A percentile compares a stretch with the other conserved stretches of the same genome.
phyloP scores from a whole-genome alignment of 2,329 filamentous ascomycete genomes.

The Hymenoscyphus infarciens region DNA sequence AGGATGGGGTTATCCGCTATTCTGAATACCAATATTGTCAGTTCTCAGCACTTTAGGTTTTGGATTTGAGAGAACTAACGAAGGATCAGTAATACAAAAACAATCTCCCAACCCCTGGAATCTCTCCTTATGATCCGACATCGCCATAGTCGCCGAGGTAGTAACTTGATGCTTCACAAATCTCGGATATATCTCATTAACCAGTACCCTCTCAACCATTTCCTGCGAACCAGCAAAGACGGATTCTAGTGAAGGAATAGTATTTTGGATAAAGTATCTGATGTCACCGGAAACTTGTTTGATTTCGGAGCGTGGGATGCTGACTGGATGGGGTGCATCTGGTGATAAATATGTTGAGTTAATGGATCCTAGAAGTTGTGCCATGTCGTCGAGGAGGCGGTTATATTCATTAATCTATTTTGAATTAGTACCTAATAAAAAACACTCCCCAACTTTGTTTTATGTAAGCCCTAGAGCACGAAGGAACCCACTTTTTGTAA shows the following conservation, averaged over 20 bases:
- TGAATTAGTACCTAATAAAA: not conserved
- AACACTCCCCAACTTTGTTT: not conserved
- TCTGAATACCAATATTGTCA: conserved; percentile 9
- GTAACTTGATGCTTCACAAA: conserved; percentile 52
- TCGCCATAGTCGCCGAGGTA: conserved; percentile 42
- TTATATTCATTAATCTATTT: conserved; percentile 44
- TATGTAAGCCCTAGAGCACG: too few relatives aligned
- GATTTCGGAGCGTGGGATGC: conserved; percentile 22
- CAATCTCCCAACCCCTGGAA: conserved; percentile 56
- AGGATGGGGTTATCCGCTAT: conserved; percentile 49
- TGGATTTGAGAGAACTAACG: conserved; percentile 17
- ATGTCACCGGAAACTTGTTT: conserved; percentile 24
- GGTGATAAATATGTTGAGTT: conserved; percentile 42
- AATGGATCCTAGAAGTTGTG: conserved; percentile 44
- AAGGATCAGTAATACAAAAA: conserved; percentile 55
- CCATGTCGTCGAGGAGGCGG: conserved; percentile 43
- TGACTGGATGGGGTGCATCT: conserved; percentile 33
- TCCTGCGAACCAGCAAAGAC: conserved; percentile 41
- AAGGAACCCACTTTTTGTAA: conserved; percentile 43
- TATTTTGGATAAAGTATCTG: conserved; percentile 26
- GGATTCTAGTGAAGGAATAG: conserved; percentile 30
- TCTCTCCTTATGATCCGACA: conserved; percentile 40
- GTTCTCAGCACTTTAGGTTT: not conserved
- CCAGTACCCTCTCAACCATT: conserved; percentile 44
- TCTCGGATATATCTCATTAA: conserved; percentile 46